phyloP scores from a whole-genome alignment of 106 monocot genomes.

The Chionographis japonica region DNA sequence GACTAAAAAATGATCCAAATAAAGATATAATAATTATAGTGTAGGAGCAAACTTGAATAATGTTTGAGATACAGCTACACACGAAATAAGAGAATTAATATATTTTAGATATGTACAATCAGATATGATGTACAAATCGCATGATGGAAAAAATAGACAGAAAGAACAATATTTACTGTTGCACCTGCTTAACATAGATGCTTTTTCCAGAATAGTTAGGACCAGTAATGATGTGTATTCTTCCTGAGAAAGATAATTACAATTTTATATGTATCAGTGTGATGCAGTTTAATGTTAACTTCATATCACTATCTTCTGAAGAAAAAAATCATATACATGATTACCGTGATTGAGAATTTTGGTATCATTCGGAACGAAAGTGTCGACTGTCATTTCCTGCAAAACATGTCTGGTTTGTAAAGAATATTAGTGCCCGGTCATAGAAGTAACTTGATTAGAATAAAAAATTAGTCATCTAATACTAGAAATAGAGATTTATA shows the following conservation, averaged over 20 bases:
- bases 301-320: neutral
- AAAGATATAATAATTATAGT: no score
- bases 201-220: constrained; percentile 99
- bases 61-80: no score
- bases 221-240: constrained; percentile 88
- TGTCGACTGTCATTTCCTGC: constrained; percentile 98
- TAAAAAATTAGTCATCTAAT: no score
- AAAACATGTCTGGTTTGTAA: constrained; percentile 76
- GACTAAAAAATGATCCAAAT: no score
- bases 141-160: neutral
- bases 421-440: neutral
- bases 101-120: neutral
- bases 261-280: neutral
- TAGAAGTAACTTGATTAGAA: neutral
- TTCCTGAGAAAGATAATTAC: constrained; percentile 44
- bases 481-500: no score
- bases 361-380: constrained; percentile 97
- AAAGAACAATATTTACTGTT: neutral
- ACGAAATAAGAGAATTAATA: no score
- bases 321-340: neutral
- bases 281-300: neutral
- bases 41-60: no score
- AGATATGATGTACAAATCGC: neutral
- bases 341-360: constrained; percentile 69
- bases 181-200: constrained; percentile 96